These are phyloP conservation scores for Boehmeria nivea DNA, from an alignment of 306 rosid species.

Conservation along the genomic window DNA sequence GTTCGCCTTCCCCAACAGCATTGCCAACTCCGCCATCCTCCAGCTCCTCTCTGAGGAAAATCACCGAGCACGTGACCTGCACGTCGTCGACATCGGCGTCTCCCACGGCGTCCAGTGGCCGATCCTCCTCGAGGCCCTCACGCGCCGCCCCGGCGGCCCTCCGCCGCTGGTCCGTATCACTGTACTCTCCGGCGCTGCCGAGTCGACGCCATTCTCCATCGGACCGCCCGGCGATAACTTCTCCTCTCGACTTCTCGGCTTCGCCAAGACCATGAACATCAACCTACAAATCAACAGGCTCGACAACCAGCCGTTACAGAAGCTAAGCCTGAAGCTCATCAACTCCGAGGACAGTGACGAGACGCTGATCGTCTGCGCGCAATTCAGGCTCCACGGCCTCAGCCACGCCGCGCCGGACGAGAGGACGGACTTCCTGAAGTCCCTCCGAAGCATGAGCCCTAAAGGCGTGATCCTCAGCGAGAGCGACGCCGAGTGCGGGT, in stretches of 20 bases:
- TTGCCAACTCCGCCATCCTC: conserved; percentile 76
- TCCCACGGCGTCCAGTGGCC: conserved; percentile 98
- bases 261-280: conserved; percentile 59
- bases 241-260: conserved; percentile 55
- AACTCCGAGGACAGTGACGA: conserved; percentile 40
- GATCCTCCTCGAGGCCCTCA: conserved; percentile 73
- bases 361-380: conserved; percentile 64
- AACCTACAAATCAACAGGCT: conserved; percentile 63
- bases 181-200: conserved; percentile 42
- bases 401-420: conserved; percentile 58
- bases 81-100: conserved; percentile 84
- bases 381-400: conserved; percentile 70
- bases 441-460: conserved; percentile 52
- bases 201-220: conserved; percentile 50
- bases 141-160: conserved; percentile 74
- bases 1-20: conserved; percentile 81
- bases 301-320: conserved; percentile 46
- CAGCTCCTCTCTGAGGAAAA: conserved; percentile 57
- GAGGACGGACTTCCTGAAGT: conserved; percentile 49
- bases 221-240: conserved; percentile 79
- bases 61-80: conserved; percentile 38
- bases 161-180: conserved; percentile 79
- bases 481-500: conserved; percentile 73
- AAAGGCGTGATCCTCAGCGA: conserved; percentile 70
- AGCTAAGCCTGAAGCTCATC: conserved; percentile 37